A percentile compares a stretch with the other conserved stretches of the same genome.
Evolutionary conservation across 805 yeast species (phyloP).

Genomic region (Wickerhamomyces chaumierensis): DNA sequence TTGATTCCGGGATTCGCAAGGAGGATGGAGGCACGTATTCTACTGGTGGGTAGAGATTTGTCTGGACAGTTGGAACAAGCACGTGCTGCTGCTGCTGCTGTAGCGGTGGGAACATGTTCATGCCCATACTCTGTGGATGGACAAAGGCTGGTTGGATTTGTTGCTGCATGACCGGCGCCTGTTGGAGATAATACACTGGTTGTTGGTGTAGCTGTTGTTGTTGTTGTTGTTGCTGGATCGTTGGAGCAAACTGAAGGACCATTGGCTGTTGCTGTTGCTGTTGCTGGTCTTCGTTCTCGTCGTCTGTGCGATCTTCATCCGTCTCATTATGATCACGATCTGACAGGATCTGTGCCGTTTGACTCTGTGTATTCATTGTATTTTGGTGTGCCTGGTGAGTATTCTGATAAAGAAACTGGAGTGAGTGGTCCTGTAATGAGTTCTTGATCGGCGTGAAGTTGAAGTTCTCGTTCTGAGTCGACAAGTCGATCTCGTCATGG

Average conservation of each 20-base stretch:
- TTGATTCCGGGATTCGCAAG: slow-evolving; percentile 16
- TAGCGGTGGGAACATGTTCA: neutral
- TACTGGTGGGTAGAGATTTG: slow-evolving; percentile 11
- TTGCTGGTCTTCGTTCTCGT: slow-evolving; percentile 1
- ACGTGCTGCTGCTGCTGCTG: slow-evolving; percentile 2
- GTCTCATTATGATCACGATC: neutral
- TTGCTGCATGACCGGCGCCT: too few relatives aligned
- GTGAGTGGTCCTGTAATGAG: too few relatives aligned
- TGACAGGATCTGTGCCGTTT: neutral
- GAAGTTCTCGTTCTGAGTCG: neutral
- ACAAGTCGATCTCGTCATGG: neutral
- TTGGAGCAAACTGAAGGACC: slow-evolving; percentile 1
- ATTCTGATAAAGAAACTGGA: neutral
- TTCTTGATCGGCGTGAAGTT: too few relatives aligned
- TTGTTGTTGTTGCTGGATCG: slow-evolving; percentile 1
- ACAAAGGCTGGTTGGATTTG: slow-evolving; percentile 4
- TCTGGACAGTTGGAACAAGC: slow-evolving; percentile 1
- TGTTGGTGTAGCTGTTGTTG: slow-evolving; percentile 29
- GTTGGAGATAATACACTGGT: neutral
- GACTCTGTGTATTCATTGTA: neutral
- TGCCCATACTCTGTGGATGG: slow-evolving; percentile 1
- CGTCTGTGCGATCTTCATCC: slow-evolving; percentile 1
- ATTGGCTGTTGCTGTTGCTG: slow-evolving; percentile 21
- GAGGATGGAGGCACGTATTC: slow-evolving; percentile 4
- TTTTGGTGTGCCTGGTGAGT: neutral